Conservation (phyloP, 441 rosid species). For the Euphorbia corollata region DNA sequence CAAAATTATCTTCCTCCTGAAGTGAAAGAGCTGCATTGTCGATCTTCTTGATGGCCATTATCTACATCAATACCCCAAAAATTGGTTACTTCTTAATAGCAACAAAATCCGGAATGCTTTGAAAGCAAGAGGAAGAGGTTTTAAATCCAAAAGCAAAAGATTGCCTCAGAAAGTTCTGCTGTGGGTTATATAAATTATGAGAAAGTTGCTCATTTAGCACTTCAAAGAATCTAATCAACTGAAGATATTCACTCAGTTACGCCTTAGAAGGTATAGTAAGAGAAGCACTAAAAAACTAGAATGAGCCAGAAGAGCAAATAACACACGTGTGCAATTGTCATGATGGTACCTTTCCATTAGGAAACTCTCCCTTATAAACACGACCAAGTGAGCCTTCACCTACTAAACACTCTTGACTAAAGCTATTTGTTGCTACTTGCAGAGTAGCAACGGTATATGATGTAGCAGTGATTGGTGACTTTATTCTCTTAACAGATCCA, state of each 20-base stretch:
- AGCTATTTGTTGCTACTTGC: constrained; percentile 83
- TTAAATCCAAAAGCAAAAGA: not conserved
- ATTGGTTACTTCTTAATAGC: constrained; percentile 5
- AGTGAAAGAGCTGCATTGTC: constrained; percentile 77
- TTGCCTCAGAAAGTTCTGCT: not conserved
- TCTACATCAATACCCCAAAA: constrained; percentile 33
- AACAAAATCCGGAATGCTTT: not conserved
- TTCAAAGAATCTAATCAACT: not conserved
- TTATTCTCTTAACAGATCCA: constrained; percentile 61
- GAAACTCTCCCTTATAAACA: constrained; percentile 80
- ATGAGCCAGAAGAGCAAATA: constrained; percentile 2
- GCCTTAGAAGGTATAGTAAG: not conserved
- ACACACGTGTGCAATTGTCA: not conserved
- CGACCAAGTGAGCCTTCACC: constrained; percentile 99
- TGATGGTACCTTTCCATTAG: constrained; percentile 65
- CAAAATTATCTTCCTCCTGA: constrained; percentile 85
- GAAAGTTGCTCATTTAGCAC: not conserved
- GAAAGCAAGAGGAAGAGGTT: not conserved
- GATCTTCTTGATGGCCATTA: constrained; percentile 83
- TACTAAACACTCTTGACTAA: constrained; percentile 74
- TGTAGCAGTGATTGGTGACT: constrained; percentile 76
- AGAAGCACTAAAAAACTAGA: not conserved
- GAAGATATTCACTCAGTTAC: not conserved
- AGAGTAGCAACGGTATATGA: constrained; percentile 76
- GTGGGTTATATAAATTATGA: not conserved